These are phyloP conservation scores for Trichoderma gracile DNA, from an alignment of 2,329 filamentous ascomycete species.

Conservation along the genomic window DNA sequence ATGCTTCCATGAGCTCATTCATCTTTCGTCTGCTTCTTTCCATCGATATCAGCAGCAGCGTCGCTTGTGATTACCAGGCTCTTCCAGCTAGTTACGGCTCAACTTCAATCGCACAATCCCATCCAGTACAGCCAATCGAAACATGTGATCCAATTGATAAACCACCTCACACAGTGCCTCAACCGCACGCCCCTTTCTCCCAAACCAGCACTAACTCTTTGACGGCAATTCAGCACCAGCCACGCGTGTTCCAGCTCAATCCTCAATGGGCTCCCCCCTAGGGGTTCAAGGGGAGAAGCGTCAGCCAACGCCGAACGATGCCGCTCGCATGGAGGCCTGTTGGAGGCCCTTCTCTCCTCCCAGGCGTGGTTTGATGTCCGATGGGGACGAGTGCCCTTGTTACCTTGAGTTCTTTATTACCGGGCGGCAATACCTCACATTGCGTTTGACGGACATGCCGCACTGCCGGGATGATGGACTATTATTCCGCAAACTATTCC, in stretches of 20 bases:
- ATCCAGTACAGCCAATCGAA: not conserved
- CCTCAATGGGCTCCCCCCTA: not conserved
- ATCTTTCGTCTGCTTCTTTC: no score
- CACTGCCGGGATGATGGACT: not conserved
- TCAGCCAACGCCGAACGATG: constrained; percentile 13
- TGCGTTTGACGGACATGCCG: constrained; percentile 12
- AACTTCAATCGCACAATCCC: no score
- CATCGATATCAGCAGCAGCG: no score
- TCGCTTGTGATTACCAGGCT: no score
- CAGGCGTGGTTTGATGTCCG: no score
- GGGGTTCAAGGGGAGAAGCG: not conserved
- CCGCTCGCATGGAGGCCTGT: not conserved
- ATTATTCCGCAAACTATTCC: not conserved
- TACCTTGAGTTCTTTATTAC: no score
- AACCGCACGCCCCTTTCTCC: no score
- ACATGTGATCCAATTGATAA: not conserved
- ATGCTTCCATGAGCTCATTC: no score
- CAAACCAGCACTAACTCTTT: not conserved
- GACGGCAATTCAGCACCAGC: not conserved
- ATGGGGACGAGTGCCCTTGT: not conserved
- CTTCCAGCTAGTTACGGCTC: no score
- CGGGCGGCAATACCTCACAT: not conserved
- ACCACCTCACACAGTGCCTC: not conserved
- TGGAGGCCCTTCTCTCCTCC: no score
- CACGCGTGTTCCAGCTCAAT: constrained; percentile 7